These are phyloP conservation scores for Huiozyma sinensis DNA, from an alignment of 805 yeast species.

Conservation along the genomic window DNA sequence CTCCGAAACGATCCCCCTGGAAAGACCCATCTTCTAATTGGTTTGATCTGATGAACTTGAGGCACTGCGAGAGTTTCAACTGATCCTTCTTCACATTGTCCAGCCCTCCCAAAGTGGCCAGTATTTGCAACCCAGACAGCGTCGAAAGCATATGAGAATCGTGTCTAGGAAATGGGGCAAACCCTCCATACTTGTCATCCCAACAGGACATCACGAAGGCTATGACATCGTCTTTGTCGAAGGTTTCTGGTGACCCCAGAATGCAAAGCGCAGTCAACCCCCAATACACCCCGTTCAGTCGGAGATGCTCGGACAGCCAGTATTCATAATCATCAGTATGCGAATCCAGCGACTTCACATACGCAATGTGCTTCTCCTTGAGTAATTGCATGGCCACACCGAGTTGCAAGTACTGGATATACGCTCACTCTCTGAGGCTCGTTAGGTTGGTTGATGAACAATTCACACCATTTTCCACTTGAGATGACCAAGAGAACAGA, in stretches of 20 bases:
- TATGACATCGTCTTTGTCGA: constrained; percentile 52
- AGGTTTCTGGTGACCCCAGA: constrained; percentile 43
- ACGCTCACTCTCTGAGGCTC: too few species aligned
- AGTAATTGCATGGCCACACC: not conserved
- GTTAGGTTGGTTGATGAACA: too few species aligned
- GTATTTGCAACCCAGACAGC: constrained; percentile 73
- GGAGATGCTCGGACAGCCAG: constrained; percentile 82
- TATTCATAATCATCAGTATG: constrained; percentile 57
- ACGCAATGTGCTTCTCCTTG: constrained; percentile 47
- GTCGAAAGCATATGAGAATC: constrained; percentile 85
- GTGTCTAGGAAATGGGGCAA: constrained; percentile 81
- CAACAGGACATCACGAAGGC: constrained; percentile 63
- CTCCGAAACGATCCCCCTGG: constrained; percentile 86
- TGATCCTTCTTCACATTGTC: constrained; percentile 29
- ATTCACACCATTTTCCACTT: too few species aligned
- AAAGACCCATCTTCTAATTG: constrained; percentile 54
- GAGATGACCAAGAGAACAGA: too few species aligned
- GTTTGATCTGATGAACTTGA: constrained; percentile 29
- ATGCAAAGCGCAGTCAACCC: constrained; percentile 69
- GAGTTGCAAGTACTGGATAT: too few species aligned
- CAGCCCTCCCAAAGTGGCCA: constrained; percentile 54
- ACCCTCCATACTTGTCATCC: constrained; percentile 55
- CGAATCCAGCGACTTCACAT: constrained; percentile 44
- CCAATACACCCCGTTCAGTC: constrained; percentile 93
- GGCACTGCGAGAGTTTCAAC: constrained; percentile 25